Evolutionary conservation across 2,329 filamentous ascomycete genomes (phyloP).

Genomic region (Tolypocladium cylindrosporum): DNA sequence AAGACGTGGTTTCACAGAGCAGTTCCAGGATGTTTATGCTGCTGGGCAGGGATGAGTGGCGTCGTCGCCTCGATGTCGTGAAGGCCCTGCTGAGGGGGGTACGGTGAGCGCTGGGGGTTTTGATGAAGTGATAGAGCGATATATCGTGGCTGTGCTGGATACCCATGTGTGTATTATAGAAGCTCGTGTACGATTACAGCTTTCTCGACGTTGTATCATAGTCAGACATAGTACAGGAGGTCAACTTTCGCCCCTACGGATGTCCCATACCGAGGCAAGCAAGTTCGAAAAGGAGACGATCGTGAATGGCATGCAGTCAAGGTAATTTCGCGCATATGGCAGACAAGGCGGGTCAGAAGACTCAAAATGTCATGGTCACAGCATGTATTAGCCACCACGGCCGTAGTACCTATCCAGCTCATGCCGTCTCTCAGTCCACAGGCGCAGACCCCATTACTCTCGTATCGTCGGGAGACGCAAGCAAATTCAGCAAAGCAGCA

Average conservation of each 20-base stretch:
- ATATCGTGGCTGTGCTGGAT: background rate
- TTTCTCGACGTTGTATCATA: background rate
- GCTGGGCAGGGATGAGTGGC: conserved; percentile 26
- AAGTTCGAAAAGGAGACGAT: background rate
- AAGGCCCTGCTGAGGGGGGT: conserved; percentile 6
- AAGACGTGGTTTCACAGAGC: conserved; percentile 17
- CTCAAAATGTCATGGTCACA: background rate
- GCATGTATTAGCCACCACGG: background rate
- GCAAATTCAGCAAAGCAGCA: background rate
- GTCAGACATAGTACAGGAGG: background rate
- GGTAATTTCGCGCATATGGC: too few species aligned
- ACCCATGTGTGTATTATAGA: background rate
- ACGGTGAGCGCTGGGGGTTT: background rate
- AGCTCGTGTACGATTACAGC: background rate
- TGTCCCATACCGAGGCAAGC: background rate
- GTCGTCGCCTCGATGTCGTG: conserved; percentile 13
- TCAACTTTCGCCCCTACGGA: background rate
- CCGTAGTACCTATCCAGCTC: background rate
- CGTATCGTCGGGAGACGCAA: background rate
- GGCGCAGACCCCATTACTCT: background rate
- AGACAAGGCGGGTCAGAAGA: background rate
- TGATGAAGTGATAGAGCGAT: background rate
- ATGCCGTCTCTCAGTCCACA: background rate
- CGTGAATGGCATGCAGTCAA: background rate
- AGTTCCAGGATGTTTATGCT: conserved; percentile 19